A percentile compares a stretch with the other conserved stretches of the same genome.
Evolutionary conservation across 2,329 filamentous ascomycete species (phyloP).

Genomic region (Thelonectria blattea): DNA sequence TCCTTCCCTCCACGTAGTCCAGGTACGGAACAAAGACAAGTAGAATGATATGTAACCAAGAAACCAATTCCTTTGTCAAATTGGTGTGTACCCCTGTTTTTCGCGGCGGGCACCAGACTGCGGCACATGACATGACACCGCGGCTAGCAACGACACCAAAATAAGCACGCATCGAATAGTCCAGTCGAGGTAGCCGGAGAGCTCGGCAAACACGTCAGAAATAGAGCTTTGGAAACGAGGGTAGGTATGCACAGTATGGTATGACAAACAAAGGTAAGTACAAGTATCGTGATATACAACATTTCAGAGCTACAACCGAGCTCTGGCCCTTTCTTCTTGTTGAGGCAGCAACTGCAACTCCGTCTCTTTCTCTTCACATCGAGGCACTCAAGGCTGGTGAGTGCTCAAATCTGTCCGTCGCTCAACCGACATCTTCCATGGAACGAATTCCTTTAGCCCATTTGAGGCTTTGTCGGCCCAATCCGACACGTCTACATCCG

Average conservation of each 20-base stretch:
- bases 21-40: too few species aligned
- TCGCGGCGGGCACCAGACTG: neutral
- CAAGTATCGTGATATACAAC: constrained; percentile 15
- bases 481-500: neutral
- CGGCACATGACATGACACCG: constrained; percentile 5
- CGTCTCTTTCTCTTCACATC: neutral
- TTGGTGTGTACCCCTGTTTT: neutral
- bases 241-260: neutral
- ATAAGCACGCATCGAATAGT: neutral
- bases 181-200: neutral
- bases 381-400: neutral
- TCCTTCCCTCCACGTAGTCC: too few species aligned
- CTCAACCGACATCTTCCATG: neutral
- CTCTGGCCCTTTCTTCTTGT: too few species aligned
- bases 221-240: neutral
- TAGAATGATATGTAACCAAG: too few species aligned
- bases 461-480: neutral
- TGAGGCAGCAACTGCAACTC: too few species aligned
- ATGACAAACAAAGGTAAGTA: neutral
- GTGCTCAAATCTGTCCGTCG: neutral
- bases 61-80: neutral
- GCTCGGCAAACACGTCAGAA: neutral
- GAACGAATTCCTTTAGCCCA: neutral
- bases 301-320: constrained; percentile 5
- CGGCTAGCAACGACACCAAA: constrained; percentile 6